These are phyloP conservation scores for Athelia sp. DNA, from an alignment of 1,284 basidiomycete species.

Conservation along the genomic window DNA sequence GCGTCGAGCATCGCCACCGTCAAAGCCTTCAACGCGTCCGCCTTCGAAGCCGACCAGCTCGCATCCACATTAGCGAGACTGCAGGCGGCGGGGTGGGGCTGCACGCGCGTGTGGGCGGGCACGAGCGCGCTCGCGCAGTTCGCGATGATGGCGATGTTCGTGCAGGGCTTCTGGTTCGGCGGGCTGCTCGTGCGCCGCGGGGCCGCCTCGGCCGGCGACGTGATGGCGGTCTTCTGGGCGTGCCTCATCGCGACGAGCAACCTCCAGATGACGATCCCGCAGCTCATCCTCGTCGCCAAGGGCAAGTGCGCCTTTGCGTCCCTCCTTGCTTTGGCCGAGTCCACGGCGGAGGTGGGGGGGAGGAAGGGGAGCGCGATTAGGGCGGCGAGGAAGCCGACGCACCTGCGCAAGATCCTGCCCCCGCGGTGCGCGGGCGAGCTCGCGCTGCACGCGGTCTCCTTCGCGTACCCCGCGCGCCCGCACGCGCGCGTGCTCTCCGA, in stretches of 20 bases:
- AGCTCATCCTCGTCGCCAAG: conserved; percentile 74
- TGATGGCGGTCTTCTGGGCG: conserved; percentile 97
- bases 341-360: conserved; percentile 3
- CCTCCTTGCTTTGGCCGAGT: conserved; percentile 58
- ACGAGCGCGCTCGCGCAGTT: conserved; percentile 72
- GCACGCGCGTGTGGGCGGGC: conserved; percentile 78
- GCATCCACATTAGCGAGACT: conserved; percentile 41
- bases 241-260: conserved; percentile 86
- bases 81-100: conserved; percentile 43
- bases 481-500: conserved; percentile 41
- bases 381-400: conserved; percentile 13
- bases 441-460: conserved; percentile 53
- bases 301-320: conserved; percentile 84
- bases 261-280: conserved; percentile 82
- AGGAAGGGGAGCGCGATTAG: neutral
- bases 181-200: conserved; percentile 79
- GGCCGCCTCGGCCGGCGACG: conserved; percentile 64
- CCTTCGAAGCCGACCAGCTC: conserved; percentile 53
- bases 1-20: conserved; percentile 83
- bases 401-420: conserved; percentile 47
- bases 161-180: conserved; percentile 97
- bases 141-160: conserved; percentile 87
- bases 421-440: conserved; percentile 52
- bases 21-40: conserved; percentile 90
- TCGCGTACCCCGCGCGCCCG: conserved; percentile 74